Percentiles rank a stretch among this genome's conserved stretches.
phyloP scores from a whole-genome alignment of 352 stramenopile genomes.

The Phytopythium boreale region DNA sequence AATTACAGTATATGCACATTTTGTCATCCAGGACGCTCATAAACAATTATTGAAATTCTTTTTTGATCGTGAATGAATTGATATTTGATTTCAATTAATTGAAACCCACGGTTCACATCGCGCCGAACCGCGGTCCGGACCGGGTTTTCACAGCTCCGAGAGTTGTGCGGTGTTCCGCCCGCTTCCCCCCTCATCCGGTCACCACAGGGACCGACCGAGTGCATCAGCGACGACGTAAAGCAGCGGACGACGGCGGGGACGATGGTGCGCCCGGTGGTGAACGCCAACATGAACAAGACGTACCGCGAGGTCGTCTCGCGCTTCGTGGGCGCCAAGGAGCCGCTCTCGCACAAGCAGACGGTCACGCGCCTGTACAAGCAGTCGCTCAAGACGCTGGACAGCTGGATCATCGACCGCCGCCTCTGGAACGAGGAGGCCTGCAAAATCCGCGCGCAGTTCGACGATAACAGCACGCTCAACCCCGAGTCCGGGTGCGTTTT shows the following conservation, averaged over 20 bases:
- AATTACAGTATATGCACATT: no score
- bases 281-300: constrained; percentile 84
- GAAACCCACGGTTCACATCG: neutral
- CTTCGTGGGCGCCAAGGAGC: constrained; percentile 47
- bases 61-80: no score
- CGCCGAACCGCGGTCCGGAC: neutral
- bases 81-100: neutral
- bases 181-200: neutral
- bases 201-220: neutral
- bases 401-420: constrained; percentile 94
- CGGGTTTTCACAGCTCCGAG: neutral
- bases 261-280: constrained; percentile 68
- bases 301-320: constrained; percentile 78
- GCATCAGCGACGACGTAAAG: neutral
- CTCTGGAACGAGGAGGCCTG: constrained; percentile 95
- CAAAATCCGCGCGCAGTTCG: constrained; percentile 92
- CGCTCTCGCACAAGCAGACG: constrained; percentile 87
- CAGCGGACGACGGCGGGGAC: constrained; percentile 11
- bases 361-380: constrained; percentile 94
- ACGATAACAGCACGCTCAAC: constrained; percentile 66
- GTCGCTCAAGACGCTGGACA: constrained; percentile 92
- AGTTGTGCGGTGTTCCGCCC: neutral
- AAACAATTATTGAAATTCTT: no score
- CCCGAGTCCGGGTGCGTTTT: constrained; percentile 49
- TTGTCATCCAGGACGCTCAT: no score